Evolutionary conservation across 257 asterid genomes (phyloP), one percentile per base, ranked within the genome.

Genomic region (Lavandula angustifolia): DNA sequence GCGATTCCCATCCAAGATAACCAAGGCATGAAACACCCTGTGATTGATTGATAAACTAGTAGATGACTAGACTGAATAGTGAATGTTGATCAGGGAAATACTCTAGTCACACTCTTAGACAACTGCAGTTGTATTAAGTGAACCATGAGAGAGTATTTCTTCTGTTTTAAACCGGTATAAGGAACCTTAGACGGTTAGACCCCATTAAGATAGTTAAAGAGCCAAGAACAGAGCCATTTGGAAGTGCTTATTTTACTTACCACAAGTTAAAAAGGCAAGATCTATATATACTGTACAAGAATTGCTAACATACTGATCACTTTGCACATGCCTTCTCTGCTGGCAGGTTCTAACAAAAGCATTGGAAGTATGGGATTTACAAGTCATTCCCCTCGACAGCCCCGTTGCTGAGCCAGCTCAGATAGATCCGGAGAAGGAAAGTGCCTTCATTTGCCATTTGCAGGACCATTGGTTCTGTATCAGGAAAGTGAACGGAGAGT

Each of bases 391-490:
- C 54, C 85, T 94, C 4, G 81, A 90, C 68, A 87, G 92, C 81
- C 99, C 99, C 1, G 91, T 81, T 65, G 99, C 97, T 3, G 97
- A 84, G 79, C 86, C 87, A 3, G 97, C 97, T 31, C 96, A 87
- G 75, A 77, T 90, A 32, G 95, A 90, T 70, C 97, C 97, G 2
- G 95, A 94, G 80, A 80, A 65, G 71, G 97, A 90, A 82, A 86
- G 77, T 64, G 95, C 97, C 16, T 94, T 86, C 61, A 85, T 94
- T 50, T 94, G 99, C 60, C 92, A 94, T 68, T 75, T 94, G 79
- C 92, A 84, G 78, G 84, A 86, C 78, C 99, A 94, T 58, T 94
- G 99, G 98, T 94, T 90, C 71, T 94, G 99, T 58, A 84, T 94
- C 54, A 70, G 99, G 68, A 94, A 87, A 83, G 98, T 90, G 33